Base-by-base conservation (phyloP, 768 basidiomycete species). In the Phylloporus sp. region DNA sequence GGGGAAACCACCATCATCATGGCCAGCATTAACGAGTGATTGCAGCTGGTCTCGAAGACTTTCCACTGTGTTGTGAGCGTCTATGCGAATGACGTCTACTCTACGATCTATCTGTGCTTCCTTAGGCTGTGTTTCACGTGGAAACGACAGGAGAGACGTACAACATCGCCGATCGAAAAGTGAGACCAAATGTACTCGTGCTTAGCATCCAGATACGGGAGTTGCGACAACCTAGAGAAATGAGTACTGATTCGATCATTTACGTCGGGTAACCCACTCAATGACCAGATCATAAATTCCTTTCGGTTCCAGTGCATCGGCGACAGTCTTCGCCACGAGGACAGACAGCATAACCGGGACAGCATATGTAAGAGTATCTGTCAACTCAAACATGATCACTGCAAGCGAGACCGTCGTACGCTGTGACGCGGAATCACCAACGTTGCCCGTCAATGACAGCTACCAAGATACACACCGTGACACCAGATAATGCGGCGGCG, bases 221-320 rank as follows among this genome's bases (percentile, higher is more conserved):
- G 77, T 63, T 94, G 84, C 34, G 81, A 80, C 22, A 97, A 76
- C 26, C 81, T 82, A 35, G 24, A 33, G 39, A 35, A 10, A 32
- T 49, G 35, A 51, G 11, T 13, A 50, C 8, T 24, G 22, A 6
- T 24, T 17, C 8, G 10, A 24, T 21, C 10, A 38, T 45, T n/a
- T 8, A 41, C 11, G 15, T 18, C 13, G 46, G 48, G 28, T 15
- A 32, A 3, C 58, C 47, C 37, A 84, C 73, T 93, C 90, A 45
- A 97, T 98, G 47, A 91, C 91, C 29, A 98, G 79, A 65, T 99
- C 96, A 61, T 97, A 99, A 45, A 99, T 97, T 9, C 93, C 93
- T 60, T 93, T 91, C 3, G 89, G 89, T 31, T 69, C 57, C 46
- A 66, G 48, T 42, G 52, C 56, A 58, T 68, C 54, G 35, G 68